Evolutionary conservation across 2,329 filamentous ascomycete genomes (phyloP), one percentile per base, ranked within the genome.

Genomic region (Fusarium aywerte): DNA sequence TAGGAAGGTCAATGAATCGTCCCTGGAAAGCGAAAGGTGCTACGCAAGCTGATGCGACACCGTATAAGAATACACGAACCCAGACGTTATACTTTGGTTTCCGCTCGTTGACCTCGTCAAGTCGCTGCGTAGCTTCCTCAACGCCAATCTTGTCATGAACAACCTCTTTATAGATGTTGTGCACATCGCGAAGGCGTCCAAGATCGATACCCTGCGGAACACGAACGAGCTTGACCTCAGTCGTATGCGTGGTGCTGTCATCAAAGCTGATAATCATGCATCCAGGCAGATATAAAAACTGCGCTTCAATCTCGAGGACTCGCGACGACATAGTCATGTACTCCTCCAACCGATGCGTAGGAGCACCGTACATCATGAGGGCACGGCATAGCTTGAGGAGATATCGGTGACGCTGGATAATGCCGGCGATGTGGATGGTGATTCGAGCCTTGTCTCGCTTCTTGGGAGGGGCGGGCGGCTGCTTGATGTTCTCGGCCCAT

Each of bases 201-300:
- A 94, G 82, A 74, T 94, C 88, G 11, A 94, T 84, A 3, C 90
- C 90, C 71, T 92, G 90, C 0, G 80, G 79, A 0, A 87, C 85
- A 5, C 89, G 86, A 8, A 93, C 88, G 31, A 93, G 84, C 78
- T 92, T 92, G 64, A 93, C 90, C 74, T 93, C 90, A n/a, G 90
- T 90, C 0, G 91, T 93, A 73, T 93, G 90, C 0, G 90, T 92
- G 1, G 80, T 78, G 66, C 80, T 82, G 65, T 95, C 92, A 73
- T 92, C 93, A 74, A 97, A 97, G 6, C 92, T 95, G 74, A 97
- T 91, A 57, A 97, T 92, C 94, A 97, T 97, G 74, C 92, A 96
- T 0, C 92, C 92, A 0, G 94, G 93, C 29, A 97, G 87, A 75
- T 97, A 97, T 21, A 97, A 81, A 71, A 96, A 97, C 73, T 97